Evolutionary conservation across 2,329 filamentous ascomycete species (phyloP), one percentile per base, ranked within the genome.

Genomic region (Seiridium unicorne): DNA sequence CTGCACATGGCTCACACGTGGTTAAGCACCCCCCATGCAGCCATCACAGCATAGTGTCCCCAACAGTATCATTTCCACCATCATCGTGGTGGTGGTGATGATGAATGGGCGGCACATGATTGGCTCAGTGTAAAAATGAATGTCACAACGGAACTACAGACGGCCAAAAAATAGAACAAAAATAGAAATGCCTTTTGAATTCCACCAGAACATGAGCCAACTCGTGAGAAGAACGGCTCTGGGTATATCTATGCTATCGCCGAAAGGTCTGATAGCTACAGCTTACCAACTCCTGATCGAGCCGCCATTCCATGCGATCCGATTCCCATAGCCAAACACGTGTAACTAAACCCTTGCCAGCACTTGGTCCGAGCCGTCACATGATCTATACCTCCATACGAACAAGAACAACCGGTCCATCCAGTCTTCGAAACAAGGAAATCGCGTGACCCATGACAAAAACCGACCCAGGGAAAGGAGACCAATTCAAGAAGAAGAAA

Each of bases 351-450:
- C 70, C 69, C 68, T 64, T 68, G 65, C 69, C 71, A 73, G 71
- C 71, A 72, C 71, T 73, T 73, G 71, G 71, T 72, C 66, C 67
- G 67, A 72, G 71, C 68, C 68, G 70, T 68, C 64, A 70, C 70
- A 58, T 62, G 47, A 62, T 72, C 69, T 73, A 72, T 72, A 68
- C 48, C 64, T 49, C 26, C 47, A 5, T 53, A 36, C 49, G 32
- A 13, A 62, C 36, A 59, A 57, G 38, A 26, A 31, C 11, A 6
- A 26, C n/a, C 7, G 9, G 11, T 46, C n/a, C 36, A 48, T 34
- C 13, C 44, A 44, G 42, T 44, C 32, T 36, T 35, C 34, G 18
- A 58, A 49, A 49, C 5, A 49, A 49, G 31, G n/a, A 49, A 13
- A 42, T 18, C n/a, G 3, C 13, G 7, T 10, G 46, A 35, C 4